phyloP scores from a whole-genome alignment of 331 rosid species.

The Quercus tomentella region DNA sequence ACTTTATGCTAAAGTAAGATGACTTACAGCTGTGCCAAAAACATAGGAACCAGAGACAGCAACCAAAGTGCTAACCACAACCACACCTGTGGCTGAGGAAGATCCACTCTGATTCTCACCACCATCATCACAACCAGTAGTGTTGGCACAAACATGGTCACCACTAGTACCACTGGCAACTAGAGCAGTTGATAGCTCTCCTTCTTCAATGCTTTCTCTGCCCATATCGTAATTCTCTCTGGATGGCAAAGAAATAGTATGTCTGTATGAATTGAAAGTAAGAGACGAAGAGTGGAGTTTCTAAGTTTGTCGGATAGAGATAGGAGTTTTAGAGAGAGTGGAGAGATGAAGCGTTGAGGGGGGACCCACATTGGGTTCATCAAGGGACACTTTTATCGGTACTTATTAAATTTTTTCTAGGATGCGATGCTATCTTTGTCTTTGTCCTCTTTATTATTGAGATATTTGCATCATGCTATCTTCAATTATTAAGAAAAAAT shows the following conservation, averaged over 20 bases:
- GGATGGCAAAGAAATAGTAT: neutral
- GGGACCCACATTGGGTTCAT: too few species aligned
- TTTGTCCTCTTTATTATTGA: too few species aligned
- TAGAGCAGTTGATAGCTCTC: slow-evolving; percentile 31
- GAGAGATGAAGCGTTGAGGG: neutral
- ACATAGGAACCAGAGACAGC: slow-evolving; percentile 79
- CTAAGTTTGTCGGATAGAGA: neutral
- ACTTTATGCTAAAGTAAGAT: too few species aligned
- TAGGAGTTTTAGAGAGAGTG: neutral
- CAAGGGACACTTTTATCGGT: too few species aligned
- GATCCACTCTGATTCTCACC: neutral
- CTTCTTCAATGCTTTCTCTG: slow-evolving; percentile 25
- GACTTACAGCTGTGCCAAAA: slow-evolving; percentile 74
- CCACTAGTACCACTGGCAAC: slow-evolving; percentile 5
- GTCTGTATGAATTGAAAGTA: neutral
- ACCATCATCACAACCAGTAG: neutral
- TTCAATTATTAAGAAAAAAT: too few species aligned
- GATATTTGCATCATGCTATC: too few species aligned
- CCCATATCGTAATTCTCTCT: slow-evolving; percentile 22
- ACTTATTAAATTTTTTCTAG: too few species aligned
- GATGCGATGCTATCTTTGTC: too few species aligned
- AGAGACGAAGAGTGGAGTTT: too few species aligned
- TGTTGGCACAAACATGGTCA: neutral
- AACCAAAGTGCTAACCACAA: slow-evolving; percentile 51
- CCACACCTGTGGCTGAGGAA: slow-evolving; percentile 33